These are phyloP conservation scores for Tylopilus rubrobrunneus DNA, from an alignment of 768 basidiomycete genomes.

Conservation along the genomic window DNA sequence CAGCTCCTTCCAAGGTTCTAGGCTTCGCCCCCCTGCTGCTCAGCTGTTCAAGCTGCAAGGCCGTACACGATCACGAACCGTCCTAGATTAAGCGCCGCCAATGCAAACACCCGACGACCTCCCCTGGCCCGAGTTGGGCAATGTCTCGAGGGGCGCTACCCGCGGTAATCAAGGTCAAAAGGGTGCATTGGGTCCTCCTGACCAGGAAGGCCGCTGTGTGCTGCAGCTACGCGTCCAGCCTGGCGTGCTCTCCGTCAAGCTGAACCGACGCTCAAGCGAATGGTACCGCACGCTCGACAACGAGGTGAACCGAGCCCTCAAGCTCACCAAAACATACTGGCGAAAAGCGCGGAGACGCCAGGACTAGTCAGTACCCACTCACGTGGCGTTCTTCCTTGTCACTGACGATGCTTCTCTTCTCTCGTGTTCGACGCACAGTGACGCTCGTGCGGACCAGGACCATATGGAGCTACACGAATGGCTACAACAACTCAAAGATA, in stretches of 20 bases:
- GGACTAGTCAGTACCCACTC: slow-evolving; percentile 44
- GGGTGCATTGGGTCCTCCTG: slow-evolving; percentile 67
- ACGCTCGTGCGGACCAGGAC: slow-evolving; percentile 80
- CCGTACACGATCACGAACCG: neutral
- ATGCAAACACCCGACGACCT: slow-evolving; percentile 64
- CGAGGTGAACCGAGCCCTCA: slow-evolving; percentile 77
- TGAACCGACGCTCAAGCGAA: slow-evolving; percentile 75
- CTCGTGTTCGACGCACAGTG: slow-evolving; percentile 25
- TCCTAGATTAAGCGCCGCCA: slow-evolving; percentile 4
- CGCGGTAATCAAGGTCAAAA: slow-evolving; percentile 86
- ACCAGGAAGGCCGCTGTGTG: slow-evolving; percentile 69
- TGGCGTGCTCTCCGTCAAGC: slow-evolving; percentile 69
- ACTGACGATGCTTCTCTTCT: slow-evolving; percentile 3
- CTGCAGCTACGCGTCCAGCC: slow-evolving; percentile 83
- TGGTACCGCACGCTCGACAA: slow-evolving; percentile 78
- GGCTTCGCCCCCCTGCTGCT: slow-evolving; percentile 11
- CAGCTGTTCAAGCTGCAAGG: slow-evolving; percentile 1
- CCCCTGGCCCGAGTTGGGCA: slow-evolving; percentile 83
- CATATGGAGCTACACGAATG: slow-evolving; percentile 89
- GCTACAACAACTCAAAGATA: slow-evolving; percentile 84
- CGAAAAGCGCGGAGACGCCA: slow-evolving; percentile 77
- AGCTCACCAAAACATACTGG: slow-evolving; percentile 85
- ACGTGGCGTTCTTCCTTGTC: neutral
- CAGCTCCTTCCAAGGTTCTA: slow-evolving; percentile 9
- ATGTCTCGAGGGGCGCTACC: slow-evolving; percentile 80